Base-by-base conservation (phyloP, 371 early-diverging fungal genomes). In the Mortierella sp. region DNA sequence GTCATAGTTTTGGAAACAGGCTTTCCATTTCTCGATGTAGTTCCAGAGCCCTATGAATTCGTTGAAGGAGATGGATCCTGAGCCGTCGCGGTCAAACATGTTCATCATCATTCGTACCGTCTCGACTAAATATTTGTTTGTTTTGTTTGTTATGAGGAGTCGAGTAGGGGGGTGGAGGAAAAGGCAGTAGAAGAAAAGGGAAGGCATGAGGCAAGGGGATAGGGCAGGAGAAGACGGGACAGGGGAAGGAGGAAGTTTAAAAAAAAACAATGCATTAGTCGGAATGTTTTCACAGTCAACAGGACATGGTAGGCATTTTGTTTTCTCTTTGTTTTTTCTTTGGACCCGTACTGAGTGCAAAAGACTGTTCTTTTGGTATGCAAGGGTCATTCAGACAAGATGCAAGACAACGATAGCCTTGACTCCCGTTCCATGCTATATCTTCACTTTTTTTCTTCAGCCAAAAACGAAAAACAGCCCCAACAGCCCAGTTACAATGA, bases 1-100 rank as follows among this genome's bases (percentile, higher is more conserved):
- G 84, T 97, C 97, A 83, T 96, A 97, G 19, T 94, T 90, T 79
- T 94, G 92, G 88, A 97, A 97, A 72, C 94, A 94, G 38, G 93
- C 90, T 74, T 95, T 92, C 95, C 95, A 95, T 48, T 94, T 93
- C 45, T 93, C 93, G 75, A 95, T 94, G 77, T 95, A 95, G 77
- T 90, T 90, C 93, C 93, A 95, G 45, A 97, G 88, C 19, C 95
- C 95, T 79, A 91, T 80, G 88, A 97, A 97, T 76, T 97, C 97
- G 79, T 94, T 91, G 83, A 96, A 96, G 52, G 90, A 88, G 70
- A 97, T 93, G 16, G 92, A 93, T n/a, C 96, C 96, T 52, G 75
- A 85, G 24, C 89, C 88, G 73, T 90, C 91, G 76, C 80, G 75
- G 72, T 94, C 94, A 68, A 94, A 95, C 88, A 95, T 88, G 81